Conservation (phyloP, 345 rosid genomes). For the Iberis pinnata region DNA sequence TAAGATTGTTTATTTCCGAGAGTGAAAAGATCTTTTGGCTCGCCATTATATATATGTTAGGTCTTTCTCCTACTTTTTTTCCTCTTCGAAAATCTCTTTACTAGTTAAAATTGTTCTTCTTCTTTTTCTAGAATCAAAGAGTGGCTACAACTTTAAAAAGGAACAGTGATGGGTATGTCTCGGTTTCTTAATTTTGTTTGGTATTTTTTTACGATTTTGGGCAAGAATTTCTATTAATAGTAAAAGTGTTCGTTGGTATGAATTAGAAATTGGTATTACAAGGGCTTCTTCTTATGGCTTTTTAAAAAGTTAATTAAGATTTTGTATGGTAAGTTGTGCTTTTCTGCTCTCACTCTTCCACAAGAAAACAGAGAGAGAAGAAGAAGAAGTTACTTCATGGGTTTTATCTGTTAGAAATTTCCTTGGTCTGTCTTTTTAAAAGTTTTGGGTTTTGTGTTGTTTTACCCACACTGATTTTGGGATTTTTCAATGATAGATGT, state of each 20-base stretch:
- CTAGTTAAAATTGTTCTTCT: conserved; percentile 9
- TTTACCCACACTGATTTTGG: conserved; percentile 11
- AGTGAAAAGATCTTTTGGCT: conserved; percentile 31
- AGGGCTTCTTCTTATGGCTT: conserved; percentile 14
- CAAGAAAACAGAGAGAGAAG: conserved; percentile 9
- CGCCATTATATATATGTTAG: conserved; percentile 27
- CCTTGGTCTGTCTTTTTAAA: not conserved
- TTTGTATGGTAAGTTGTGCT: conserved; percentile 17
- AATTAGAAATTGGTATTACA: too few species aligned
- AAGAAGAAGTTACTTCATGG: not conserved
- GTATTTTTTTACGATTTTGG: not conserved
- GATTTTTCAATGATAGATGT: conserved; percentile 35
- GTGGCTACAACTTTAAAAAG: conserved; percentile 17
- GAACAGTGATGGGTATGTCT: conserved; percentile 46
- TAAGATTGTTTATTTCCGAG: conserved; percentile 3
- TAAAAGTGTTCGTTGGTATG: not conserved
- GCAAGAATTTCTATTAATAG: conserved; percentile 10
- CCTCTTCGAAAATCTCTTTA: conserved; percentile 7
- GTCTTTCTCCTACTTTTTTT: conserved; percentile 20
- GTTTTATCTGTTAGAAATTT: conserved; percentile 2
- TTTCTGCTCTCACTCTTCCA: not conserved
- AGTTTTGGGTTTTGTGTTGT: conserved; percentile 12
- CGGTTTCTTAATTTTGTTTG: not conserved
- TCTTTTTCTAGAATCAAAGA: conserved; percentile 5
- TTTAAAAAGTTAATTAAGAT: conserved; percentile 13